phyloP scores from a whole-genome alignment of 192 early-diverging fungal genomes.

The Entomortierella parvispora region DNA sequence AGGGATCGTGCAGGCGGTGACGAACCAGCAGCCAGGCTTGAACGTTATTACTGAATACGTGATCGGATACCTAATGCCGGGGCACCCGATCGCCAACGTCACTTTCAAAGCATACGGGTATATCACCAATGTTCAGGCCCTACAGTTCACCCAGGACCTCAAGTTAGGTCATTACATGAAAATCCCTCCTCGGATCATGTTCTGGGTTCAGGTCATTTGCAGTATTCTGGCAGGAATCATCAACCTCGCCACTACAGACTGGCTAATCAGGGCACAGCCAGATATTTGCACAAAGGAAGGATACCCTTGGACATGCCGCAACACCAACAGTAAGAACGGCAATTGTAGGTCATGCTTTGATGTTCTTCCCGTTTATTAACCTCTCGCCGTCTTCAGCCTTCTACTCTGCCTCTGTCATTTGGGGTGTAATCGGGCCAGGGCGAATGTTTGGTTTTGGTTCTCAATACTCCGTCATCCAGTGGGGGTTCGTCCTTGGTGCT shows the following conservation, averaged over 20 bases:
- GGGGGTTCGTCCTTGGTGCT: slow-evolving; percentile 60
- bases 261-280: slow-evolving; percentile 28
- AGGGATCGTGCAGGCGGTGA: slow-evolving; percentile 62
- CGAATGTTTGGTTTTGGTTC: slow-evolving; percentile 56
- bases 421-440: slow-evolving; percentile 77
- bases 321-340: slow-evolving; percentile 60
- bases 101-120: slow-evolving; percentile 67
- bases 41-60: slow-evolving; percentile 66
- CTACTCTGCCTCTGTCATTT: slow-evolving; percentile 74
- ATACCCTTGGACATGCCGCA: slow-evolving; percentile 44
- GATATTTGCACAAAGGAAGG: slow-evolving; percentile 49
- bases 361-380: no score
- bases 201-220: slow-evolving; percentile 55
- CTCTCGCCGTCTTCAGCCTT: slow-evolving; percentile 61
- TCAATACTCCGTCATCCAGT: slow-evolving; percentile 53
- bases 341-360: no score
- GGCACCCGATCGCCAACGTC: slow-evolving; percentile 60
- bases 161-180: slow-evolving; percentile 75
- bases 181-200: slow-evolving; percentile 66
- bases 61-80: slow-evolving; percentile 63
- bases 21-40: slow-evolving; percentile 54
- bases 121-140: slow-evolving; percentile 57
- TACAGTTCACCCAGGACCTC: slow-evolving; percentile 61
- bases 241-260: slow-evolving; percentile 48
- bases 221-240: slow-evolving; percentile 57